Base-by-base conservation (phyloP, 2,329 filamentous ascomycete genomes). In the Colletotrichum ledebouriae region DNA sequence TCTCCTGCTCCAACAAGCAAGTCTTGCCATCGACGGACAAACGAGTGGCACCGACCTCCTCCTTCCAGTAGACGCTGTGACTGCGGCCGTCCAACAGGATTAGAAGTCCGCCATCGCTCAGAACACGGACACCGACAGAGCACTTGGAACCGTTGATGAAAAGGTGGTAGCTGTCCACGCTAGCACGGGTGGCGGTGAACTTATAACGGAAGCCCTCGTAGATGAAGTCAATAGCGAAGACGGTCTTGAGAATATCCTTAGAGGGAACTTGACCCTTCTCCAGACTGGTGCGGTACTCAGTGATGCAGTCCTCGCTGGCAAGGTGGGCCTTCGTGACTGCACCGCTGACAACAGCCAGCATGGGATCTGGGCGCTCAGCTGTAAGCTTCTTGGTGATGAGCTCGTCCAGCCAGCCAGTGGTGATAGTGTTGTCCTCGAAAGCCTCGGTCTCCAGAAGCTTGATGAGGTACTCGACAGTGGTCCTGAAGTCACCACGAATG, bases 21-120 rank as follows among this genome's bases (percentile, higher is more conserved):
- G 96, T 99, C 89, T 98, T 99, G 85, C 94, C 93, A 79, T 99
- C 96, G 25, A 99, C 94, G 34, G 94, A 98, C 73, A 99, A 83
- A 79, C 96, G 94, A 59, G 96, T 98, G 42, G 95, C 96, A 65
- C 94, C 94, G 53, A 97, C 94, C 80, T 99, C 96, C 78, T 99
- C 96, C 83, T 98, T 98, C 96, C 96, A 99, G 89, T 99, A 99
- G 70, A 98, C 90, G 77, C 96, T 99, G 89, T 99, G 96, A 74
- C 93, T 97, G 80, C 94, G 93, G 70, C 96, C 96, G 75, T 92
- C 91, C 49, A 99, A 89, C 20, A 99, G 88, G 71, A 99, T 89
- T 64, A 99, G 87, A 11, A 99, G 88, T 79, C 96, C 96, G 79
- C 96, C 96, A 75, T 99, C 96, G 72, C 94, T 94, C 72, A 99